Conservation (phyloP, 2,329 filamentous ascomycete species). For the Bisporella sp. region DNA sequence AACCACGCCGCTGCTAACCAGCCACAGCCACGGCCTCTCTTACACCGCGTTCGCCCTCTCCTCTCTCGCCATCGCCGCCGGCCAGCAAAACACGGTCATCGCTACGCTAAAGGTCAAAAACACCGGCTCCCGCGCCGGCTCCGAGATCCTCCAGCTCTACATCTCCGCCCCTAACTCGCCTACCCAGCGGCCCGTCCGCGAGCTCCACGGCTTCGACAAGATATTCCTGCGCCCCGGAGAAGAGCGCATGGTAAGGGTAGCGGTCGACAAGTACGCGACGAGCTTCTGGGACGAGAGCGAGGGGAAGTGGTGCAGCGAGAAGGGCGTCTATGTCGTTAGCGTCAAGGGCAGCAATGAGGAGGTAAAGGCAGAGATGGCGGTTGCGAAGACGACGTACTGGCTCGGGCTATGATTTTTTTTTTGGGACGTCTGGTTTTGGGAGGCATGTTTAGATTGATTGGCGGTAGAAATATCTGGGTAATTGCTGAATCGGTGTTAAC, state of each 20-base stretch:
- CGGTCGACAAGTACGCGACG: constrained; percentile 35
- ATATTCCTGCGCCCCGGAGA: constrained; percentile 54
- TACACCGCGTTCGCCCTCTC: constrained; percentile 63
- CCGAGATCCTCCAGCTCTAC: constrained; percentile 53
- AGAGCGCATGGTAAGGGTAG: constrained; percentile 48
- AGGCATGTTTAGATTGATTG: no score
- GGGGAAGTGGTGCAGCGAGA: constrained; percentile 32
- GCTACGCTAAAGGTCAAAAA: constrained; percentile 49
- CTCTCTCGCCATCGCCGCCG: not conserved
- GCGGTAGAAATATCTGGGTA: no score
- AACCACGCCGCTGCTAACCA: no score
- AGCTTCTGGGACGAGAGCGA: constrained; percentile 36
- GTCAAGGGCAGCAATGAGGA: constrained; percentile 28
- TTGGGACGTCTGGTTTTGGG: no score
- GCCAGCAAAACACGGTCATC: constrained; percentile 23
- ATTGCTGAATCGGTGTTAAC: no score
- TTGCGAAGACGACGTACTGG: not conserved
- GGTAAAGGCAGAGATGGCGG: not conserved
- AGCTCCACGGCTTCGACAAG: constrained; percentile 61
- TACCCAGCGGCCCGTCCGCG: constrained; percentile 45
- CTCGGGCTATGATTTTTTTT: not conserved
- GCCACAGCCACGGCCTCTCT: constrained; percentile 58
- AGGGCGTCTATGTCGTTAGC: constrained; percentile 31
- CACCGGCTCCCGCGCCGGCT: constrained; percentile 45
- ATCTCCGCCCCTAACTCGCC: constrained; percentile 43